These are phyloP conservation scores for Talaromyces rugulosus DNA, from an alignment of 2,329 filamentous ascomycete species.

Conservation along the genomic window DNA sequence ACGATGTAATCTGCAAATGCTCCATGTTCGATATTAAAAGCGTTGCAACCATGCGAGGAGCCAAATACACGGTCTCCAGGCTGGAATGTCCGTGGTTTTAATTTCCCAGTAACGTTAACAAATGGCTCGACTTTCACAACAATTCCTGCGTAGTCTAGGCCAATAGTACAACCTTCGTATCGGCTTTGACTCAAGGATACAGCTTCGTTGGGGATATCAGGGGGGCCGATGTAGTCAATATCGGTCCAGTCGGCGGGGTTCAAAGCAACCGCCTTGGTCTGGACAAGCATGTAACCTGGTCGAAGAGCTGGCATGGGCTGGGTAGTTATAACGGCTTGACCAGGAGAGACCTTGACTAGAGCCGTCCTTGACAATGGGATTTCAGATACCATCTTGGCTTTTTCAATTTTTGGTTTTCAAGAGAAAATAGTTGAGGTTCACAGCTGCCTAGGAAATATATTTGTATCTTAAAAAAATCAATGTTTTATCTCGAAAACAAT, in stretches of 20 bases:
- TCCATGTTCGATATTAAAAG: slow-evolving; percentile 22
- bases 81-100: slow-evolving; percentile 8
- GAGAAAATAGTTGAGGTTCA: not conserved
- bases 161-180: not conserved
- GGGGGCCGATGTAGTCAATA: not conserved
- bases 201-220: not conserved
- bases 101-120: not conserved
- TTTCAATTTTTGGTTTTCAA: not conserved
- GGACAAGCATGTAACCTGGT: not conserved
- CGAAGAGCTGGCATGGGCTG: not conserved
- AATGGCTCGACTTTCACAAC: not conserved
- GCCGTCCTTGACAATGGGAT: not conserved
- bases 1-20: slow-evolving; percentile 33
- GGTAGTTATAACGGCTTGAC: not conserved
- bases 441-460: not conserved
- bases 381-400: not conserved
- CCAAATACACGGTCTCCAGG: slow-evolving; percentile 34
- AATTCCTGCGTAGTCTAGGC: slow-evolving; percentile 3
- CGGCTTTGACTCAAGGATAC: not conserved
- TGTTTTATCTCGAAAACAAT: not conserved
- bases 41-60: slow-evolving; percentile 26
- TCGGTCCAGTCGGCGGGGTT: not conserved
- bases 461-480: not conserved
- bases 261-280: not conserved
- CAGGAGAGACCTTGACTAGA: not conserved